Evolutionary conservation across 306 rosid genomes (phyloP).

Genomic region (Cucurbita argyrosperma): DNA sequence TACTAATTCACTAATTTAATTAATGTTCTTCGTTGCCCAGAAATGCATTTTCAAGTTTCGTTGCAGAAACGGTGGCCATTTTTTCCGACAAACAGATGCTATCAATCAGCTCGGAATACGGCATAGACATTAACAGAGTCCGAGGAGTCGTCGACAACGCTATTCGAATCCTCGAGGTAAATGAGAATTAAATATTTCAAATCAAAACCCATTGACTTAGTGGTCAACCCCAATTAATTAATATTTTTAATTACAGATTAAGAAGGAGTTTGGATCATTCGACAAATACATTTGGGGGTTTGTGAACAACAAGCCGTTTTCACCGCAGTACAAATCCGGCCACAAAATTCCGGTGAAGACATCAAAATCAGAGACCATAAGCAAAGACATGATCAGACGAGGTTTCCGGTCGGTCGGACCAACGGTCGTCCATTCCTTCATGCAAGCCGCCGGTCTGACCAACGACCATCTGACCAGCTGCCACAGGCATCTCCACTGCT

Average conservation of each 20-base stretch:
- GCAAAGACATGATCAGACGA: conserved; percentile 92
- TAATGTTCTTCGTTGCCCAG: conserved; percentile 16
- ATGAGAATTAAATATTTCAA: background rate
- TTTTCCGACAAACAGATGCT: conserved; percentile 79
- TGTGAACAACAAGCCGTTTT: conserved; percentile 70
- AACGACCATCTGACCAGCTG: conserved; percentile 83
- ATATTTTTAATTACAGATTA: conserved; percentile 32
- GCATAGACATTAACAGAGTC: conserved; percentile 74
- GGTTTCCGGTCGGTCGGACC: conserved; percentile 89
- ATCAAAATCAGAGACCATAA: conserved; percentile 87
- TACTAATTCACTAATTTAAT: conserved; percentile 1
- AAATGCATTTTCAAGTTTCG: conserved; percentile 77
- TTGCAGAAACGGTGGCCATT: conserved; percentile 59
- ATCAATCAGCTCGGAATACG: conserved; percentile 49
- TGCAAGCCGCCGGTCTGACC: conserved; percentile 91
- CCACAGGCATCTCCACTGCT: conserved; percentile 77
- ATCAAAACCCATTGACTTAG: background rate
- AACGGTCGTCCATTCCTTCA: conserved; percentile 85
- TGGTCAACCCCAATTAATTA: background rate
- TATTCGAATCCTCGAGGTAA: conserved; percentile 69
- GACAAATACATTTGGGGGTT: conserved; percentile 85
- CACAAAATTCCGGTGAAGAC: conserved; percentile 91
- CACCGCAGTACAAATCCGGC: conserved; percentile 72
- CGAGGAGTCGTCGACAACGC: conserved; percentile 93
- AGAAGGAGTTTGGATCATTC: conserved; percentile 65